Base-by-base conservation (phyloP, 345 rosid species). In the Luvunga scandens region DNA sequence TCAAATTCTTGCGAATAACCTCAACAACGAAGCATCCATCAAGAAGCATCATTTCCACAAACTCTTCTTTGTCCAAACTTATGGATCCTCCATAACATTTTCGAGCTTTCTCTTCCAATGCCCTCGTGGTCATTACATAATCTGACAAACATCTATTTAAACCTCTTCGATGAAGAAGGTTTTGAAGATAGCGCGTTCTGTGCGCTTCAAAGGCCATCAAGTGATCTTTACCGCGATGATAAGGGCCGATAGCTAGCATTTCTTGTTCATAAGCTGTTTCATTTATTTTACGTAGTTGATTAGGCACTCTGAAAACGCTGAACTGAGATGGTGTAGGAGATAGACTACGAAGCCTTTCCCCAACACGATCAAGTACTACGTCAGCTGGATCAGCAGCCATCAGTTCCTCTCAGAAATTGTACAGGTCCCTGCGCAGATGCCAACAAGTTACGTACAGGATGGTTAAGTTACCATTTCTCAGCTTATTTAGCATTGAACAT, bases 31-130 rank as follows among this genome's bases (percentile, higher is more conserved):
- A 77, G 71, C 73, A 81, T 1, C 76, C 82, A 64, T 84, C 87
- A 66, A 87, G 80, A 4, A 84, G 74, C 85, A 83, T 21, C 85
- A 84, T 79, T 68, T 81, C 64, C 18, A 79, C 59, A 34, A 85
- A 81, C 3, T 73, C 72, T 19, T 83, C 77, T 3, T 14, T 0
- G 19, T 16, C 5, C 1, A 79, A 28, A 48, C n/a, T 12, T 14
- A 80, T 4, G 1, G 38, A 25, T 21, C 74, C 78, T 13, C 36
- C 77, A 33, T 82, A 83, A 45, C 80, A 80, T 19, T 24, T 18
- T 25, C 79, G 79, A 73, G 85, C 86, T 48, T 14, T n/a, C 33
- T 30, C 45, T 39, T 70, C 70, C 33, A 60, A 48, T 30, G 0
- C 28, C 21, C 38, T 61, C 80, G 70, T 60, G 9, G 36, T 75